These are phyloP conservation scores for Cryptomeria japonica DNA, from an alignment of 75 land plant species.

Conservation along the genomic window DNA sequence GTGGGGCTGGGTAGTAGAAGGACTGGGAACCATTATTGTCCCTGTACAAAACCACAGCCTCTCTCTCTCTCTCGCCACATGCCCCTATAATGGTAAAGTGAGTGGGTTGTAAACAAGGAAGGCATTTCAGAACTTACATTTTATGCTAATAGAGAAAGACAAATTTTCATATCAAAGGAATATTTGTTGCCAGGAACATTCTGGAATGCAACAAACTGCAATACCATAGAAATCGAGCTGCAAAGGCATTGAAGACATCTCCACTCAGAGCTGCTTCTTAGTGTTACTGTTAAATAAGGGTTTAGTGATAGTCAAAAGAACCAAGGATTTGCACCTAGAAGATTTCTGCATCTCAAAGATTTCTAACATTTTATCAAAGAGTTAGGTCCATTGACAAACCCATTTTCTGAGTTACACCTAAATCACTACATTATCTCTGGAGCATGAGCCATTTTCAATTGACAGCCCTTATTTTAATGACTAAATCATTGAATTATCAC, in stretches of 20 bases:
- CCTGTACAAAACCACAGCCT: neutral
- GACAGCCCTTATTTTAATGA: neutral
- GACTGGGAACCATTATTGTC: neutral
- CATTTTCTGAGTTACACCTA: neutral
- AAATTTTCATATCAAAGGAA: neutral
- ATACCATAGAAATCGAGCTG: neutral
- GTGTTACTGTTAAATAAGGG: neutral
- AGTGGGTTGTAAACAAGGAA: too few species aligned
- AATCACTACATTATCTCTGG: neutral
- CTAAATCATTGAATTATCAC: neutral
- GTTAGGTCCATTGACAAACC: neutral
- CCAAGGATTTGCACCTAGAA: neutral
- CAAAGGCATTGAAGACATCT: neutral
- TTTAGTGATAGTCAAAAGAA: neutral
- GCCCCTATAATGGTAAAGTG: neutral
- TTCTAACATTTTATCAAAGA: neutral
- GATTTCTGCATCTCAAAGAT: neutral
- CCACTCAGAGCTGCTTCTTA: neutral
- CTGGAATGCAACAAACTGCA: neutral
- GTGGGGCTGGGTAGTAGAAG: neutral
- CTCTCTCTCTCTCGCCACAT: neutral
- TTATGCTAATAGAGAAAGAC: neutral
- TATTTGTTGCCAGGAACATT: neutral
- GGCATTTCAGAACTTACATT: too few species aligned
- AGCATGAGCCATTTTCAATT: neutral